Evolutionary conservation across 371 early-diverging fungal species (phyloP), one percentile per base, ranked within the genome.

Genomic region (Apophysomyces variabilis): DNA sequence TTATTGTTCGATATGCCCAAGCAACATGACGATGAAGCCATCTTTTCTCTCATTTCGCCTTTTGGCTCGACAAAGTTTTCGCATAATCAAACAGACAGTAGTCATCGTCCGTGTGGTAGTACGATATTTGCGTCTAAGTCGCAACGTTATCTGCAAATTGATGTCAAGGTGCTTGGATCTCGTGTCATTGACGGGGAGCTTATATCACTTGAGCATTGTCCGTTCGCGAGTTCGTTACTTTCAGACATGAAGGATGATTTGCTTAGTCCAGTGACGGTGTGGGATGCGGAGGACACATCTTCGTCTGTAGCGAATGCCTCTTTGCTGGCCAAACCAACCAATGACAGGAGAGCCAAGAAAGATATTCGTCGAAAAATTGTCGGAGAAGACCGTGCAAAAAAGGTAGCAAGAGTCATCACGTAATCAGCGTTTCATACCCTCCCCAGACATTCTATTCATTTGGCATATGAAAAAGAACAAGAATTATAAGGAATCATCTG

Each of bases 81-180:
- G 8, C 16, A 45, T 13, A 45, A 45, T 45, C 46, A 18, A n/a
- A 14, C 46, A 7, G 46, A 45, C n/a, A 18, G n/a, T 26, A 21
- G 13, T n/a, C 46, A 67, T 7, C 12, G 46, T 18, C 32, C 32
- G 32, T 26, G 32, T 26, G 32, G 3, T 26, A 26, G 32, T 26
- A 26, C 32, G 32, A 18, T n/a, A 45, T n/a, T 6, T 45, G 46
- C 46, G 16, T 45, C 46, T 1, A 45, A 45, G 8, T 45, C 16
- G 16, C 61, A 61, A 43, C 26, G 60, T 36, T 80, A 75, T 41
- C 59, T 80, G 7, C 76, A 80, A 44, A 77, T 80, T 36, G 80
- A 80, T 63, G 80, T 80, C 46, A 76, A 80, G 62, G 78, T 80
- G 3, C 67, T 80, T 18, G 72, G 74, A 8, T 80, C 80, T 3